Evolutionary conservation across 495 filamentous ascomycete genomes (phyloP).

Genomic region (Hypoxylon fuscum): DNA sequence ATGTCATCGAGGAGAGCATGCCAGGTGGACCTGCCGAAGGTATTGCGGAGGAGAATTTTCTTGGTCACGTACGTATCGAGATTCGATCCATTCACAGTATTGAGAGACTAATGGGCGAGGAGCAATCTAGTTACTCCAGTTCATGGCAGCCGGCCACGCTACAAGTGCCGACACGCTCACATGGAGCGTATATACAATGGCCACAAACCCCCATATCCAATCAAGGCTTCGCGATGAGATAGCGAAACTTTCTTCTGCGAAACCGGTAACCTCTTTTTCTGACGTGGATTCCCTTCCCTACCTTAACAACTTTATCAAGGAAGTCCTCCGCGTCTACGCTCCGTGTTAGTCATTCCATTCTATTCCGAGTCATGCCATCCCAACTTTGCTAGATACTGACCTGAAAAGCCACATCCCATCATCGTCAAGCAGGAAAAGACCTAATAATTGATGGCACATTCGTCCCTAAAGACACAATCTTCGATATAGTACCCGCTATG

Average conservation of each 20-base stretch:
- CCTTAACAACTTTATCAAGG: slow-evolving; percentile 45
- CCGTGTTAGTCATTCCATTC: slow-evolving; percentile 24
- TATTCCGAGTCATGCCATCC: neutral
- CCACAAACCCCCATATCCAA: slow-evolving; percentile 10
- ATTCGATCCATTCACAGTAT: slow-evolving; percentile 59
- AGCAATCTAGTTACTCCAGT: slow-evolving; percentile 39
- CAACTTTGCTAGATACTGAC: neutral
- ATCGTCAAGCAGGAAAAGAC: slow-evolving; percentile 34
- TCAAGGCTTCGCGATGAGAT: slow-evolving; percentile 36
- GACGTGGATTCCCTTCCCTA: slow-evolving; percentile 47
- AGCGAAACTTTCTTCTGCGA: neutral
- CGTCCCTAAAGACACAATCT: slow-evolving; percentile 35
- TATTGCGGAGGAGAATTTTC: slow-evolving; percentile 26
- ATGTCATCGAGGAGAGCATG: slow-evolving; percentile 35
- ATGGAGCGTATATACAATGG: slow-evolving; percentile 21
- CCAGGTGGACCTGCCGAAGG: slow-evolving; percentile 36
- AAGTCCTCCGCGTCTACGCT: slow-evolving; percentile 46
- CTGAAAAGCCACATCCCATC: slow-evolving; percentile 15
- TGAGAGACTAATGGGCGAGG: slow-evolving; percentile 53
- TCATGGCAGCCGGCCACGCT: slow-evolving; percentile 22
- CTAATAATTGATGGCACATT: slow-evolving; percentile 30
- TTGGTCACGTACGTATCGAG: slow-evolving; percentile 27
- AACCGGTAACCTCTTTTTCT: slow-evolving; percentile 37
- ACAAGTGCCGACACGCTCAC: slow-evolving; percentile 19
- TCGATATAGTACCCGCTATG: slow-evolving; percentile 30